Evolutionary conservation across 2,329 filamentous ascomycete genomes (phyloP), one percentile per base, ranked within the genome.

Genomic region (Cryphonectria japonica): DNA sequence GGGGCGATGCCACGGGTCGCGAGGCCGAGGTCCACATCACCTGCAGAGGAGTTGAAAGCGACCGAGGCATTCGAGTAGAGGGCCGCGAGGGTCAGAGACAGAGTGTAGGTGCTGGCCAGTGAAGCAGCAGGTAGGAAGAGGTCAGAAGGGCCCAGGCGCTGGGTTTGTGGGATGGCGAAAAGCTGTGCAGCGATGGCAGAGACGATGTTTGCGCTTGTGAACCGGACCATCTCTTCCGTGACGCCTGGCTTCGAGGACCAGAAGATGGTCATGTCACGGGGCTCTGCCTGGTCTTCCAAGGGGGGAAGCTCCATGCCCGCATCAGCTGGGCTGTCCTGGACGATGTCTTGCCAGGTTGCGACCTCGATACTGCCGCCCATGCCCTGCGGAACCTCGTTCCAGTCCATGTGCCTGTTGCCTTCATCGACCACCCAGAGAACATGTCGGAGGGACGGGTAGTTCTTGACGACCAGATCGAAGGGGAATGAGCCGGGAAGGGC

Each of bases 351-450:
- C 95, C 95, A 99, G 19, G 95, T 96, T n/a, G 91, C 88, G 22
- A 98, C 92, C 69, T 92, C 92, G 72, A 97, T 85, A 73, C 87
- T 90, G 70, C 91, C 88, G 22, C 91, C 91, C 70, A 91, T 91
- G 67, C 92, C 92, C 77, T 92, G 88, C 14, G 95, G 94, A 2
- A 95, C 89, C 78, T 95, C 93, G 76, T 93, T 95, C 95, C 95
- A 99, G 81, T 97, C 95, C 87, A 99, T 92, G 79, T 98, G 95
- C 76, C 90, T 89, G 83, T 91, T 98, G 59, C 94, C 94, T 77
- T 94, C 89, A 76, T 98, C 95, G 6, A 97, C 94, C 16, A 98
- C 95, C 93, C 95, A 98, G 76, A 98, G 88, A 43, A 97, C 86
- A 75, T 94, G 89, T 73, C 90, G 91, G 62, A 99, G 86, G 52